Evolutionary conservation across 805 yeast species (phyloP).

Genomic region (Candida ovalis): DNA sequence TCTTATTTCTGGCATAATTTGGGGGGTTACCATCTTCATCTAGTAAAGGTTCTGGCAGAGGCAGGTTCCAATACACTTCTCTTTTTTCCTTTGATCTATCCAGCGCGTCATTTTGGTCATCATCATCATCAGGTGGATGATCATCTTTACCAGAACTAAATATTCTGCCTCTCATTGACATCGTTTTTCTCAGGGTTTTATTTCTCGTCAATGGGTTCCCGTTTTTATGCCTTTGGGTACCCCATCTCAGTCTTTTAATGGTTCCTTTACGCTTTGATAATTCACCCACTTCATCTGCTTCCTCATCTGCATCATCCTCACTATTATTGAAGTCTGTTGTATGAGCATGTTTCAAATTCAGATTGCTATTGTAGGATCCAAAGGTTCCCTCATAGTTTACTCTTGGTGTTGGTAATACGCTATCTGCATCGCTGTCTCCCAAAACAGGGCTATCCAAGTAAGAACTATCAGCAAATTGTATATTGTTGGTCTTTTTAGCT

Average conservation of each 20-base stretch:
- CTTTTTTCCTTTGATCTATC: slow-evolving; percentile 34
- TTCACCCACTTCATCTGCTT: slow-evolving; percentile 23
- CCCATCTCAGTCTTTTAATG: slow-evolving; percentile 84
- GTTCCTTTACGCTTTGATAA: slow-evolving; percentile 38
- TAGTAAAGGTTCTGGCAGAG: slow-evolving; percentile 53
- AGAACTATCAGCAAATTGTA: slow-evolving; percentile 8
- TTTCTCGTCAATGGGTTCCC: slow-evolving; percentile 64
- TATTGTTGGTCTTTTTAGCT: neutral
- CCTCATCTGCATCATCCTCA: slow-evolving; percentile 16
- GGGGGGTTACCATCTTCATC: slow-evolving; percentile 55
- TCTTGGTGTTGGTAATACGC: slow-evolving; percentile 24
- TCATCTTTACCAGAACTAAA: slow-evolving; percentile 20
- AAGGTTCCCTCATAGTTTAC: slow-evolving; percentile 15
- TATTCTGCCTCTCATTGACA: slow-evolving; percentile 20
- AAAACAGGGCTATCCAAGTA: neutral
- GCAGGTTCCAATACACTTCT: slow-evolving; percentile 54
- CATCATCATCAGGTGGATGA: slow-evolving; percentile 13
- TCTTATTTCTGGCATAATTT: slow-evolving; percentile 81
- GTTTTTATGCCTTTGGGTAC: slow-evolving; percentile 74
- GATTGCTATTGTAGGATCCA: neutral
- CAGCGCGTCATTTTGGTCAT: slow-evolving; percentile 31
- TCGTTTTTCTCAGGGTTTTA: slow-evolving; percentile 43
- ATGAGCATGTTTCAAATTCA: slow-evolving; percentile 18
- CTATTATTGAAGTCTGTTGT: slow-evolving; percentile 19
- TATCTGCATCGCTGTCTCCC: slow-evolving; percentile 7